phyloP scores from a whole-genome alignment of 164 flowering plant genomes.

The Kingdonia uniflora region DNA sequence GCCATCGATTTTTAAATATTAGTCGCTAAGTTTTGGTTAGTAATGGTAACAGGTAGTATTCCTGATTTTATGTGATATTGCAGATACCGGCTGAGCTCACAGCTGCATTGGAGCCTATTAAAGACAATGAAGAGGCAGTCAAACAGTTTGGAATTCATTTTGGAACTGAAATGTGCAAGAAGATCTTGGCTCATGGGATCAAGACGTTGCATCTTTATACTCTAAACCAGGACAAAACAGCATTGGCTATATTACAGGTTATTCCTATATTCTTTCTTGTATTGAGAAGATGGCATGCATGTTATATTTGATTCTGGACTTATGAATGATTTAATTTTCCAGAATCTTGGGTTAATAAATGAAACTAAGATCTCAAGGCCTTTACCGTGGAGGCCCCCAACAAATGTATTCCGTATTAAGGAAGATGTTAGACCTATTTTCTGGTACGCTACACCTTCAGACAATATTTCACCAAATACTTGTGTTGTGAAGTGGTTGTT shows the following conservation, averaged over 20 bases:
- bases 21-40: no score
- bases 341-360: constrained; percentile 94
- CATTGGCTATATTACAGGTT: constrained; percentile 82
- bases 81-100: constrained; percentile 78
- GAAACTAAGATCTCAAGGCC: constrained; percentile 77
- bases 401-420: constrained; percentile 69
- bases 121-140: constrained; percentile 97
- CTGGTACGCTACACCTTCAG: constrained; percentile 40
- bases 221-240: no score
- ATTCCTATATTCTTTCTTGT: constrained; percentile 4
- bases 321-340: constrained; percentile 13
- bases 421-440: constrained; percentile 96
- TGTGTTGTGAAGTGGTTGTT: no score
- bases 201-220: no score
- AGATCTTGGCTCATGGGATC: no score
- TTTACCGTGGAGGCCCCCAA: constrained; percentile 92
- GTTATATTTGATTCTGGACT: no score
- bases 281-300: no score
- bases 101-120: constrained; percentile 88
- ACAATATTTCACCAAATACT: no score
- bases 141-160: constrained; percentile 82
- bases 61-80: no score
- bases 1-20: no score
- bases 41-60: no score
- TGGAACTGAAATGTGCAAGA: no score